These are phyloP conservation scores for Syncephalis fuscata DNA, from an alignment of 371 early-diverging fungal species.

Conservation along the genomic window DNA sequence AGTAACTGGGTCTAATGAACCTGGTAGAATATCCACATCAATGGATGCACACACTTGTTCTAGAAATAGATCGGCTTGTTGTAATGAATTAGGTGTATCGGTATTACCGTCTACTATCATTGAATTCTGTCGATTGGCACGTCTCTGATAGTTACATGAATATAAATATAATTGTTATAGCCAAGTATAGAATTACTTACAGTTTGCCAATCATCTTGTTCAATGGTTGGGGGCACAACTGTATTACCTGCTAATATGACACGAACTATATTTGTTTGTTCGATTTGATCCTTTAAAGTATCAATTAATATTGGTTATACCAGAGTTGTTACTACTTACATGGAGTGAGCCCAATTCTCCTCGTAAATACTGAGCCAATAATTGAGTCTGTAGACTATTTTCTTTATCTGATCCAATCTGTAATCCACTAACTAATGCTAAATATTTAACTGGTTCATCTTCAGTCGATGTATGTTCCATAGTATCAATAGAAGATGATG, in stretches of 20 bases:
- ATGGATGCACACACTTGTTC: conserved; percentile 32
- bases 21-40: conserved; percentile 70
- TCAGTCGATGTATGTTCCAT: neutral
- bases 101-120: too few relatives aligned
- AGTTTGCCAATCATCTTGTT: conserved; percentile 63
- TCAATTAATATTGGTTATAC: neutral
- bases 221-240: conserved; percentile 35
- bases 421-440: conserved; percentile 74
- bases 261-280: conserved; percentile 26
- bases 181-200: conserved; percentile 73
- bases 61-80: conserved; percentile 32
- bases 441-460: conserved; percentile 16
- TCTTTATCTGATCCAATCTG: conserved; percentile 29
- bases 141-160: conserved; percentile 29
- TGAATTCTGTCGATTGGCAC: too few relatives aligned
- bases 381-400: conserved; percentile 32
- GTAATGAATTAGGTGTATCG: conserved; percentile 13
- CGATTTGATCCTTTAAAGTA: neutral
- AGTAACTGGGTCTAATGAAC: conserved; percentile 59
- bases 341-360: conserved; percentile 47
- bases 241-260: conserved; percentile 68
- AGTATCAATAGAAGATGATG: neutral
- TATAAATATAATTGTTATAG: conserved; percentile 61
- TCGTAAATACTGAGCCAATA: conserved; percentile 58
- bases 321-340: too few relatives aligned